These are phyloP conservation scores for Stropharia rugosoannulata DNA, from an alignment of 768 basidiomycete genomes.

Conservation along the genomic window DNA sequence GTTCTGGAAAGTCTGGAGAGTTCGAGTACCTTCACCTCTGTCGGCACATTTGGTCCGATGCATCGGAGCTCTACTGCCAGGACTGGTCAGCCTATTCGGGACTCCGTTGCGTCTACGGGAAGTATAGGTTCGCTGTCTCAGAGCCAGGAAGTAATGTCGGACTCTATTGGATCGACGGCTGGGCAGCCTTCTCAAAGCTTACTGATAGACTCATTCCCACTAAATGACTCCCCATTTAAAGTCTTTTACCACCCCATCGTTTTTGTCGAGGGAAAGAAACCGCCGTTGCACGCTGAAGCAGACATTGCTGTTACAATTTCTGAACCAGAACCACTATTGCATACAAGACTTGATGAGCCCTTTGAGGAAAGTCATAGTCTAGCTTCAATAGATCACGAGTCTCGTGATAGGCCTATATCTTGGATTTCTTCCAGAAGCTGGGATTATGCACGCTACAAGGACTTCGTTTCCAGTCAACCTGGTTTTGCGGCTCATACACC, in stretches of 20 bases:
- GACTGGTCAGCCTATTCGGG: neutral
- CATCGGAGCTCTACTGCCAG: neutral
- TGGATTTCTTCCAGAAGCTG: constrained; percentile 23
- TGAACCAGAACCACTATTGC: neutral
- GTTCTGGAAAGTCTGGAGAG: constrained; percentile 11
- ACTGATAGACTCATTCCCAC: no score
- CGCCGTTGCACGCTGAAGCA: neutral
- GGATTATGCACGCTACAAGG: constrained; percentile 17
- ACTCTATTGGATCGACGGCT: no score
- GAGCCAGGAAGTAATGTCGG: no score
- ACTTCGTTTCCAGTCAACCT: constrained; percentile 10
- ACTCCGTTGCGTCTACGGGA: neutral
- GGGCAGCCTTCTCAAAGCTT: no score
- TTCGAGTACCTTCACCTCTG: constrained; percentile 17
- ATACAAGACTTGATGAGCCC: neutral
- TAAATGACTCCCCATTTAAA: neutral
- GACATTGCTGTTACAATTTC: neutral
- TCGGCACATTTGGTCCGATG: constrained; percentile 19
- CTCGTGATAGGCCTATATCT: constrained; percentile 8
- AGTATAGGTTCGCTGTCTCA: neutral
- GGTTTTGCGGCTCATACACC: neutral
- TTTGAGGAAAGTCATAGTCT: neutral
- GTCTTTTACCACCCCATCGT: constrained; percentile 7
- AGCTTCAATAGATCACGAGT: neutral
- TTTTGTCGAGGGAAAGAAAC: neutral